phyloP scores from a whole-genome alignment of 257 asterid species.

The Cinchona pubescens region DNA sequence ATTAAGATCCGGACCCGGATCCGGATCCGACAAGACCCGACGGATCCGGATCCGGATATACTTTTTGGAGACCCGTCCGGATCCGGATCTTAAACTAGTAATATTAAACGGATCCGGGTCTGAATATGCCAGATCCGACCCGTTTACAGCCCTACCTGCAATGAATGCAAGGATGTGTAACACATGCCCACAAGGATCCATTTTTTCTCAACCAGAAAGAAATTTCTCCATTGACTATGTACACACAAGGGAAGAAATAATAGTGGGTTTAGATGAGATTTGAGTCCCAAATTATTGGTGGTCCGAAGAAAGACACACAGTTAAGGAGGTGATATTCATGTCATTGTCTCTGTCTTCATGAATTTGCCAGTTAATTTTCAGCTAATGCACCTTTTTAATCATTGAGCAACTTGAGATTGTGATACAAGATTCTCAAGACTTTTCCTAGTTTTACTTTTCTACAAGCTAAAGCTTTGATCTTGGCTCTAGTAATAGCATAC shows the following conservation, averaged over 20 bases:
- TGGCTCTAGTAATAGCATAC: neutral
- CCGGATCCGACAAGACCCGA: no score
- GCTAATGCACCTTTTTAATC: neutral
- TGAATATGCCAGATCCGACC: no score
- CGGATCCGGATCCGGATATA: no score
- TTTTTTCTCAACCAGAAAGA: neutral
- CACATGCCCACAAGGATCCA: neutral
- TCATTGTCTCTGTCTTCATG: slow-evolving; percentile 16
- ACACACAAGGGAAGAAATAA: neutral
- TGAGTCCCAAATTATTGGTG: slow-evolving; percentile 28
- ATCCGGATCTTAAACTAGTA: no score
- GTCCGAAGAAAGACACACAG: slow-evolving; percentile 6
- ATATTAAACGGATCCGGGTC: no score
- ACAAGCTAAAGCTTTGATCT: neutral
- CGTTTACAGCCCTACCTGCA: no score
- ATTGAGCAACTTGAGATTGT: slow-evolving; percentile 20
- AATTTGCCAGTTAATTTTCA: slow-evolving; percentile 2
- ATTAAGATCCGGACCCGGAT: no score
- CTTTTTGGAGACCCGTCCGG: no score
- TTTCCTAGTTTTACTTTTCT: neutral
- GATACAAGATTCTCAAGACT: neutral
- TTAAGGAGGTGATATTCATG: slow-evolving; percentile 8
- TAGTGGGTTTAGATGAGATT: neutral
- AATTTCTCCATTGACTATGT: neutral
- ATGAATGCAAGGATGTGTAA: neutral